Percentiles rank a stretch among this genome's conserved stretches.
Evolutionary conservation across 2,329 filamentous ascomycete genomes (phyloP).

Genomic region (Didymella pinodella): DNA sequence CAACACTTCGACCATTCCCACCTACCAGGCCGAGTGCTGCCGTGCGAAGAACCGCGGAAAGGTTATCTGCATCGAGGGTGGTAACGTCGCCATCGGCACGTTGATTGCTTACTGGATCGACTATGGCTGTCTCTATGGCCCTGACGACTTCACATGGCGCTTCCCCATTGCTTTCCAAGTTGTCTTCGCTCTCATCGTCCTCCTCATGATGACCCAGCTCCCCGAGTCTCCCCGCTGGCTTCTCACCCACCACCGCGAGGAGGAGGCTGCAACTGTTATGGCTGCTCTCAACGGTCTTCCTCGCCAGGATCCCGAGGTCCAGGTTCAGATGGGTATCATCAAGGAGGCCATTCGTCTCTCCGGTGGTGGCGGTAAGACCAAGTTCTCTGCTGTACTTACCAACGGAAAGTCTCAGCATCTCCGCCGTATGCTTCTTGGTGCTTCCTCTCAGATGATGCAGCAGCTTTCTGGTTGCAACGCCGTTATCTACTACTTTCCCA

Average conservation of each 20-base stretch:
- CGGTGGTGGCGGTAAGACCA: constrained; percentile 49
- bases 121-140: constrained; percentile 52
- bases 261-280: constrained; percentile 59
- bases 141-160: constrained; percentile 53
- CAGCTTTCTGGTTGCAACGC: constrained; percentile 56
- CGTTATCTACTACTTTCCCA: constrained; percentile 56
- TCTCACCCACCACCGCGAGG: constrained; percentile 48
- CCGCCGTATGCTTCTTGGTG: constrained; percentile 67
- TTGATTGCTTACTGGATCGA: constrained; percentile 62
- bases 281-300: constrained; percentile 58
- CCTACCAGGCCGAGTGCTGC: constrained; percentile 61
- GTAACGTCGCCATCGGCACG: constrained; percentile 59
- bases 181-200: constrained; percentile 53
- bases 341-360: constrained; percentile 59
- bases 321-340: constrained; percentile 68
- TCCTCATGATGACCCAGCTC: constrained; percentile 47
- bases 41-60: constrained; percentile 65
- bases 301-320: constrained; percentile 62
- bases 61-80: constrained; percentile 65
- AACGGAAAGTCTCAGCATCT: constrained; percentile 70
- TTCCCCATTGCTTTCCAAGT: constrained; percentile 63
- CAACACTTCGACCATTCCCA: constrained; percentile 63
- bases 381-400: constrained; percentile 63
- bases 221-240: constrained; percentile 46
- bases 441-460: constrained; percentile 68